Evolutionary conservation across 2,329 filamentous ascomycete genomes (phyloP), one percentile per base, ranked within the genome.

Genomic region (Monosporascus sp.): DNA sequence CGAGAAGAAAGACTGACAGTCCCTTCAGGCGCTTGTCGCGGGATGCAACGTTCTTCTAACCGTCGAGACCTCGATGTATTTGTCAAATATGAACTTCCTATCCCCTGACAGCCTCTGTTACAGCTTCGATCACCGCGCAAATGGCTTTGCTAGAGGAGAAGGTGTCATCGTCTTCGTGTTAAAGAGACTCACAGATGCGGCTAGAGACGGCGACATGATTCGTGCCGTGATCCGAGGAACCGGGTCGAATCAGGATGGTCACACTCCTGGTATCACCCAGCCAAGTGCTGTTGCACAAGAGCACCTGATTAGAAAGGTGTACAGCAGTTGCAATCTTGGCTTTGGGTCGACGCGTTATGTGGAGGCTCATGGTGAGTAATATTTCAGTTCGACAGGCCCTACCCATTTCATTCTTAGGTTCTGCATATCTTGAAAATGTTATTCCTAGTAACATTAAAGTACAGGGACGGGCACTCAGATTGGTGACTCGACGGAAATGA

Each of bases 61-160:
- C 31, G 51, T 51, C 48, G 54, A 51, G 24, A 4, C 3, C 5
- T 46, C 43, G 5, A 3, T 46, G 14, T 17, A 22, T 14, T 14
- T 46, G 19, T 20, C n/a, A 3, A 53, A 50, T 5, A 38, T 53
- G 35, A 41, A 40, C 5, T 7, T 51, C 24, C 19, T 51, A 19
- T 54, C 48, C 2, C 49, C 60, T 2, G 58, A 58, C 26, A 56
- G 58, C 9, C 55, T 50, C 6, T 63, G 58, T 48, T 52, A 63
- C 26, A 58, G 60, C 16, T 74, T 70, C 50, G 74, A 76, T 48
- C 55, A 62, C 11, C 59, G 64, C 11, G 74, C 71, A 1, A 63
- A 73, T 49, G 77, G 76, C 1, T 78, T 77, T 49, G 72, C 65
- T 1, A 66, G 74, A 24, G 74, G 72, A 2, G 76, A 79, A 52